Conservation (phyloP, 495 filamentous ascomycete genomes). For the Penicillium pulvis region DNA sequence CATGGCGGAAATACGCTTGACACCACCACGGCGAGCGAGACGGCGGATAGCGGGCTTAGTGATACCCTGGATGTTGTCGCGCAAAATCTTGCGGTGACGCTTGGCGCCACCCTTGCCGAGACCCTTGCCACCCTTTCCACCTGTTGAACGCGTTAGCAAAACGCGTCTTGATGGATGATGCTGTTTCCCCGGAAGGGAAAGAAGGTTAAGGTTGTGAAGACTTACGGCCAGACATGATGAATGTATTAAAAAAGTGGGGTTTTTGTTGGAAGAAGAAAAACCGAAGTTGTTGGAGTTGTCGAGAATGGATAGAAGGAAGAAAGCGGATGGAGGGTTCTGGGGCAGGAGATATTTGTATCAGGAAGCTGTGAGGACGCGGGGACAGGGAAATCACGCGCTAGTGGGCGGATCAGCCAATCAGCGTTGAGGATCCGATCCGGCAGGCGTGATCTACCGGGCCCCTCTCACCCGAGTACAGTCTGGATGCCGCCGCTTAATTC, state of each 20-base stretch:
- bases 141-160: conserved; percentile 55
- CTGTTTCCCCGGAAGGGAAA: background rate
- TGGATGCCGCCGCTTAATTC: conserved; percentile 7
- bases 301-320: conserved; percentile 36
- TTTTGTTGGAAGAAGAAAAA: conserved; percentile 25
- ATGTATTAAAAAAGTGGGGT: conserved; percentile 28
- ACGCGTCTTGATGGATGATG: conserved; percentile 20
- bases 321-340: conserved; percentile 24
- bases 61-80: conserved; percentile 98
- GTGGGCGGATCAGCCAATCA: conserved; percentile 44
- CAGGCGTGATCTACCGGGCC: conserved; percentile 36
- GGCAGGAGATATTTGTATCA: conserved; percentile 53
- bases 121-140: conserved; percentile 98
- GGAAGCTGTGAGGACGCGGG: conserved; percentile 29
- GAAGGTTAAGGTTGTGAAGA: conserved; percentile 27
- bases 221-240: conserved; percentile 74
- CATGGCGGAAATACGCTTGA: conserved; percentile 98
- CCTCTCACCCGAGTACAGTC: conserved; percentile 30
- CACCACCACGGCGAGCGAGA: conserved; percentile 99
- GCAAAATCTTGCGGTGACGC: conserved; percentile 97
- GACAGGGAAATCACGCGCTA: conserved; percentile 48
- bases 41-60: conserved; percentile 99
- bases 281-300: conserved; percentile 27
- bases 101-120: conserved; percentile 94
- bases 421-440: conserved; percentile 29